Base-by-base conservation (phyloP, 768 basidiomycete species). In the Russula compacta region DNA sequence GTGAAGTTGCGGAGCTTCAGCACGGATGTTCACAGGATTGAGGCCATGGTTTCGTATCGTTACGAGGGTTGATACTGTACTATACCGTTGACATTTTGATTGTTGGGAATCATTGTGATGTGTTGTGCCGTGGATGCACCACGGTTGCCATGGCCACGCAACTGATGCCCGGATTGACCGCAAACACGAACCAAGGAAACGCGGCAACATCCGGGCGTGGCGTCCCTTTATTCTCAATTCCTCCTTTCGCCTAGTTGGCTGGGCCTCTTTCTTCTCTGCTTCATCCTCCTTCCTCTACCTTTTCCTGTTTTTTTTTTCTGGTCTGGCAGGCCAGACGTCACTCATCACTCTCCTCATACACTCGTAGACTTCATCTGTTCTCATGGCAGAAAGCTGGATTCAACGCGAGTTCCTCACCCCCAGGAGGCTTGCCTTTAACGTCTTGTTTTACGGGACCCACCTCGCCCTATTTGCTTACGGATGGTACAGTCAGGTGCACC, bases 1-100 rank as follows among this genome's bases (percentile, higher is more conserved):
- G 89, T 99, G 73, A 93, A 97, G 74, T 81, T 99, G 76, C 79
- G 95, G 67, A 94, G 84, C 70, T 99, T 98, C 75, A 95, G 91
- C 73, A 99, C 97, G 4, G 95, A 98, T 72, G 84, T 95, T n/a
- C 97, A 99, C 71, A 84, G 92, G 59, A 91, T 99, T 70, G 91
- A 98, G 72, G 93, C 95, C 6, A 92, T 98, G 90, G 95, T 98
- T 50, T 94, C 95, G 5, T 98, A 98, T 77, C 83, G 94, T 40
- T 94, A 93, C 64, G 93, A 92, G 61, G 89, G 88, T 66, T 90
- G 58, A 56, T 24, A 32, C 19, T 15, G 52, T 29, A 29, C 24
- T 1, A 29, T 29, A 48, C 32, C 10, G 38, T 49, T 60, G 43
- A 53, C 12, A 14, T 43, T 19, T 40, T 56, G 46, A 21, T 6